Percentiles rank a stretch among this genome's conserved stretches.
Conservation (phyloP, 139 green algal species). For the Chlamydomonas asymmetrica region DNA sequence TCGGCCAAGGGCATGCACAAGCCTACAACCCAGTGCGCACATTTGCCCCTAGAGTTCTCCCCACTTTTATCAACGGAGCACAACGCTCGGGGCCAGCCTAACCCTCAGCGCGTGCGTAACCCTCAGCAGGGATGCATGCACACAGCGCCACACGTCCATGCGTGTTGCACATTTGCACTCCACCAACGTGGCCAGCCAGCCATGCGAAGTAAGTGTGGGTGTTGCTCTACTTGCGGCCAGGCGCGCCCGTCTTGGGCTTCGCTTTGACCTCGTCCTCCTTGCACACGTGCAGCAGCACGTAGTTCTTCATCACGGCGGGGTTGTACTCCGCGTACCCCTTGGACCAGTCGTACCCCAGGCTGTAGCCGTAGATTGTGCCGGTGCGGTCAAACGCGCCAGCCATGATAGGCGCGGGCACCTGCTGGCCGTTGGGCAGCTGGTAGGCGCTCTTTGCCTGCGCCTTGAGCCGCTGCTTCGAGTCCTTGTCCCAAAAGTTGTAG, state of each 20-base stretch:
- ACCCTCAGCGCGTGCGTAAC: no score
- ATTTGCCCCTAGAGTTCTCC: no score
- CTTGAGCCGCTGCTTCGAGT: conserved; percentile 96
- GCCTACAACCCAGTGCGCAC: no score
- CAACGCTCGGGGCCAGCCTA: no score
- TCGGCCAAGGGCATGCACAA: no score
- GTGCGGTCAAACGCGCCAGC: conserved; percentile 86
- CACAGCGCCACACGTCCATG: no score
- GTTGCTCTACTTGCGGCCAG: conserved; percentile 23
- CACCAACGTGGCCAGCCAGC: no score
- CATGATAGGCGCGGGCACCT: conserved; percentile 77
- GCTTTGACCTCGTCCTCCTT: conserved; percentile 85
- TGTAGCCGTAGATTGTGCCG: conserved; percentile 92
- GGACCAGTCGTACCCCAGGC: conserved; percentile 91
- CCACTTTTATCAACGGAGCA: no score
- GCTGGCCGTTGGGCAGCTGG: conserved; percentile 22
- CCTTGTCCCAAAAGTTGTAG: conserved; percentile 99
- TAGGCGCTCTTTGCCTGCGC: conserved; percentile 41
- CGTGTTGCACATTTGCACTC: no score
- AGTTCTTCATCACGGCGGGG: conserved; percentile 64
- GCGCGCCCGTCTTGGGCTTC: conserved; percentile 40
- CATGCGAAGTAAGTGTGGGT: no score
- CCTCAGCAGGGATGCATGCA: no score
- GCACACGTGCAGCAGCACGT: conserved; percentile 87
- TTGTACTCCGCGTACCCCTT: conserved; percentile 82